A percentile compares a stretch with the other conserved stretches of the same genome.
These are phyloP conservation scores for Gnomoniopsis smithogilvyi DNA, from an alignment of 2,329 filamentous ascomycete genomes.

Conservation along the genomic window DNA sequence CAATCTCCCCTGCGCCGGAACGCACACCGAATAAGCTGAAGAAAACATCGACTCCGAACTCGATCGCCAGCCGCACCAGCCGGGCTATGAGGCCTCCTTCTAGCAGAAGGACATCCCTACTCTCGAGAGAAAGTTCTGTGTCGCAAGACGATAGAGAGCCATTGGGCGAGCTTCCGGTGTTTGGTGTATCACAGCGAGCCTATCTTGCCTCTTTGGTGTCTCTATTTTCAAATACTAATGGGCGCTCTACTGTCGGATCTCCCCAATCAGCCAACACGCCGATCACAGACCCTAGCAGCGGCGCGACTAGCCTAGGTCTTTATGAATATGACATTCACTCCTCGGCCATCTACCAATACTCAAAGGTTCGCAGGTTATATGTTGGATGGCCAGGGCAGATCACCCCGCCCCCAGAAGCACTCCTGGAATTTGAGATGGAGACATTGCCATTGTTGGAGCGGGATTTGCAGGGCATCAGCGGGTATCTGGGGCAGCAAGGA, in stretches of 20 bases:
- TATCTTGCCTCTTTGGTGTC: constrained; percentile 11
- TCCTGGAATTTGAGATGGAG: constrained; percentile 13
- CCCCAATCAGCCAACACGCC: not conserved
- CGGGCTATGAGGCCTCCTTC: not conserved
- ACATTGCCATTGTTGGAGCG: constrained; percentile 11
- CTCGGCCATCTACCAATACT: constrained; percentile 1
- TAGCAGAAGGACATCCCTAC: not conserved
- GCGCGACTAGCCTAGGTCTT: not conserved
- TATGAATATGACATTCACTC: constrained; percentile 3
- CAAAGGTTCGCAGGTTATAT: constrained; percentile 1
- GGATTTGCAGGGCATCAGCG: constrained; percentile 6
- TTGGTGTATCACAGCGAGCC: constrained; percentile 5
- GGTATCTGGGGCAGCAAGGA: constrained; percentile 9
- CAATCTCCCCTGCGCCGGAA: not conserved
- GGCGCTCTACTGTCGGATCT: not conserved
- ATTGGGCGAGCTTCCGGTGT: not conserved
- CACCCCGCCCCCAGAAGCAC: not conserved
- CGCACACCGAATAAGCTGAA: not conserved
- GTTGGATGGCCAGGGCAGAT: constrained; percentile 9
- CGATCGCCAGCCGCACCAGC: not conserved
- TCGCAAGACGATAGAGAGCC: not conserved
- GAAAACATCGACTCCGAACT: not conserved
- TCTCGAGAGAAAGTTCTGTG: not conserved
- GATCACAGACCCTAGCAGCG: not conserved
- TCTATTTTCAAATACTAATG: not conserved